Evolutionary conservation across 257 asterid species (phyloP).

Genomic region (Solanum lignicaule): DNA sequence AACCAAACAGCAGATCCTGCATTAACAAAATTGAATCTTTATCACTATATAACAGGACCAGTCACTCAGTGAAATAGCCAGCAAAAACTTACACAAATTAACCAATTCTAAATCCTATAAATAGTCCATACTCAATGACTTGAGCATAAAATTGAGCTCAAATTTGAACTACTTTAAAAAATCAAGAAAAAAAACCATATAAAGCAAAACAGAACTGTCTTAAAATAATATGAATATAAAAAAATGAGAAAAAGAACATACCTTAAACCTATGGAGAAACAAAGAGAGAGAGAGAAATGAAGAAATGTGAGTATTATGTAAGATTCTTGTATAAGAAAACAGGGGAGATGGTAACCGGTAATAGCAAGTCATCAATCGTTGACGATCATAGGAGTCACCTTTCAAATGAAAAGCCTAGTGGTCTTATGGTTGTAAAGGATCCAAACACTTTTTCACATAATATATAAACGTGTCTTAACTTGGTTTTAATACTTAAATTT

Average conservation of each 20-base stretch:
- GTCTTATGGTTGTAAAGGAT: background rate
- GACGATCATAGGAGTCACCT: background rate
- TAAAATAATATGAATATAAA: background rate
- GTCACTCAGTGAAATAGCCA: background rate
- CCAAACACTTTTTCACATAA: background rate
- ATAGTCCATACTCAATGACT: background rate
- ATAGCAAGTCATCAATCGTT: background rate
- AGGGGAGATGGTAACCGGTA: background rate
- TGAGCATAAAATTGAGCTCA: background rate
- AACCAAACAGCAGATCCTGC: background rate
- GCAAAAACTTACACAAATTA: background rate
- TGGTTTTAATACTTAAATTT: too few relatives aligned
- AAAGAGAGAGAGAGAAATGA: background rate
- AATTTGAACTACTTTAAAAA: background rate
- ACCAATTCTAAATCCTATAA: background rate
- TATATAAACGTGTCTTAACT: too few relatives aligned
- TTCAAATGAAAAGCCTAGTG: background rate
- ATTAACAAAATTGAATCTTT: background rate
- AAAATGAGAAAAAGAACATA: background rate
- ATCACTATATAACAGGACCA: background rate
- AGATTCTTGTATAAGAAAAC: background rate
- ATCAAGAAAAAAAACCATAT: background rate
- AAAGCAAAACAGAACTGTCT: background rate
- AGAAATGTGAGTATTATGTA: background rate
- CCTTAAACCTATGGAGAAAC: background rate